Evolutionary conservation across 371 early-diverging fungal genomes (phyloP).

Genomic region (Capniomyces stellatus): DNA sequence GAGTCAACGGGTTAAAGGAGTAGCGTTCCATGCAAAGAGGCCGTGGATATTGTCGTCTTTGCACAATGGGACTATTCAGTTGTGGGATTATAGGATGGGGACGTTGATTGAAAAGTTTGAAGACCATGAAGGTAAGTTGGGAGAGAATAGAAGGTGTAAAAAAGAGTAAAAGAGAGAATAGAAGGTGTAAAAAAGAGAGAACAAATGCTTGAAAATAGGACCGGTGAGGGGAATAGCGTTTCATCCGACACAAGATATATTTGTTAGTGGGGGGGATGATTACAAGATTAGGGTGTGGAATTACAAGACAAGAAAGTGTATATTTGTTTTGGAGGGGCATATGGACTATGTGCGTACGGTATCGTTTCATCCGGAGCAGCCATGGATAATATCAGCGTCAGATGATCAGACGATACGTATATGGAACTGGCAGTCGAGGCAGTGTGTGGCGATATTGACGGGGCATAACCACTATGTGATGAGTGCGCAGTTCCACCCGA

Average conservation of each 20-base stretch:
- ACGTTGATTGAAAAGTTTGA: conserved; percentile 89
- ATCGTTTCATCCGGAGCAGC: conserved; percentile 95
- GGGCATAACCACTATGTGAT: conserved; percentile 99
- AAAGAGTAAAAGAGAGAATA: no score
- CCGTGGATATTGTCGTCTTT: conserved; percentile 94
- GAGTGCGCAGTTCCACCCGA: conserved; percentile 95
- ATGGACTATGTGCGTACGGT: conserved; percentile 97
- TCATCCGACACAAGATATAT: conserved; percentile 93
- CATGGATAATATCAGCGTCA: conserved; percentile 94
- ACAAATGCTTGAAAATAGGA: conserved; percentile 48
- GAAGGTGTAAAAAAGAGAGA: no score
- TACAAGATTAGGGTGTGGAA: conserved; percentile 99
- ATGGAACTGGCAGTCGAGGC: conserved; percentile 99
- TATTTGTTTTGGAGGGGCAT: conserved; percentile 94
- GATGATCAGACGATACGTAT: conserved; percentile 99
- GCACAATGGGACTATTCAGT: conserved; percentile 95
- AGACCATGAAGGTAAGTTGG: conserved; percentile 84
- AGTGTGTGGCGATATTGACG: conserved; percentile 89
- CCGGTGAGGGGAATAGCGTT: conserved; percentile 97
- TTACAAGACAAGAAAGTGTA: conserved; percentile 87
- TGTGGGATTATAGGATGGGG: conserved; percentile 99
- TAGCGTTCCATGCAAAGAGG: conserved; percentile 95
- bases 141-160: no score
- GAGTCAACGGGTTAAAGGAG: conserved; percentile 93
- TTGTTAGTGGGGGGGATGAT: conserved; percentile 99